These are phyloP conservation scores for Globisporangium irregulare DNA, from an alignment of 352 stramenopile species.

Conservation along the genomic window DNA sequence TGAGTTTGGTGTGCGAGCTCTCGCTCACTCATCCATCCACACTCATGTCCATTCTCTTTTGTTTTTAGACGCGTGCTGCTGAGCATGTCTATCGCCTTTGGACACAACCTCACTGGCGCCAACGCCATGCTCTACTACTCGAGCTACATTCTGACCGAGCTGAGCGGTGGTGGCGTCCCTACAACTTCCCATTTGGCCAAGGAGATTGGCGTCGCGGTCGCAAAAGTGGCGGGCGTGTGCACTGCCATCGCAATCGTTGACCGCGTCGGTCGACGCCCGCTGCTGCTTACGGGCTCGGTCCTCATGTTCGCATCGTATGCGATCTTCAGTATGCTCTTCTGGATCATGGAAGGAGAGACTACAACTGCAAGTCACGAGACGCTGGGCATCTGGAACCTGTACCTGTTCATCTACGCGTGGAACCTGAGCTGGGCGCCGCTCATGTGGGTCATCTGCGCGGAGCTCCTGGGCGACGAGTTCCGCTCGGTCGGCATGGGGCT, in stretches of 20 bases:
- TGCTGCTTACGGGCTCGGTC: slow-evolving; percentile 54
- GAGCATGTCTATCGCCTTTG: slow-evolving; percentile 55
- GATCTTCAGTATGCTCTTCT: slow-evolving; percentile 54
- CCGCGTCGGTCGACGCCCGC: slow-evolving; percentile 49
- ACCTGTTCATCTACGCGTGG: slow-evolving; percentile 71
- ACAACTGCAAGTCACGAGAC: slow-evolving; percentile 23
- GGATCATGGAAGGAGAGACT: slow-evolving; percentile 20
- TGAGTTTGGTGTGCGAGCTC: not conserved
- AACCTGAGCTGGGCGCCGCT: slow-evolving; percentile 73
- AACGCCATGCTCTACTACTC: slow-evolving; percentile 85
- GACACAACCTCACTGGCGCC: slow-evolving; percentile 58
- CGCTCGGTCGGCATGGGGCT: slow-evolving; percentile 72
- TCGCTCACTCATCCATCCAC: not conserved
- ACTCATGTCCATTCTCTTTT: not conserved
- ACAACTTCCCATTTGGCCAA: slow-evolving; percentile 33
- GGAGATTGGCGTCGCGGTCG: slow-evolving; percentile 59
- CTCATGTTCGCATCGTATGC: slow-evolving; percentile 53
- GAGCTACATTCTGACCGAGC: slow-evolving; percentile 59
- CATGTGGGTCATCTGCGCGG: slow-evolving; percentile 75
- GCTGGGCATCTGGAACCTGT: slow-evolving; percentile 60
- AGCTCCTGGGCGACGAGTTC: slow-evolving; percentile 62
- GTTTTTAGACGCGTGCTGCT: slow-evolving; percentile 42
- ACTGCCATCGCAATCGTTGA: slow-evolving; percentile 51
- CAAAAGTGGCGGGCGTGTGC: slow-evolving; percentile 64
- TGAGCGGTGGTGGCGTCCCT: slow-evolving; percentile 20